Conservation (phyloP, 768 basidiomycete genomes). For the Galerina marginata region DNA sequence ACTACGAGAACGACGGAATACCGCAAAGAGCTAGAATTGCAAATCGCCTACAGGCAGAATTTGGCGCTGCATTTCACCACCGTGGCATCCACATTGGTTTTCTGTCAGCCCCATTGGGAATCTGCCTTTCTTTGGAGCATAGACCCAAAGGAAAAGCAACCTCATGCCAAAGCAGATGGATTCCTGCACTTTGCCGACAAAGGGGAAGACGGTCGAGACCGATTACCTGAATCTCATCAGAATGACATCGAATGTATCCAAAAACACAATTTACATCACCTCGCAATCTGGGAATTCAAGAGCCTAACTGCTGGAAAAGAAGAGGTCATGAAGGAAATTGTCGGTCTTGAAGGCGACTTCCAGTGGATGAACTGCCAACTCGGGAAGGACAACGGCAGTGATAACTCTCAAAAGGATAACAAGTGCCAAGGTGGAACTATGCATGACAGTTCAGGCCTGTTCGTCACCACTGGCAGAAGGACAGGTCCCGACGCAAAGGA, state of each 20-base stretch:
- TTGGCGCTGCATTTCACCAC: not conserved
- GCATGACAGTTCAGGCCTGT: not conserved
- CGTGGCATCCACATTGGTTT: not conserved
- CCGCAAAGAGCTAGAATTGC: too few species aligned
- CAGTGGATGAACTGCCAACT: not conserved
- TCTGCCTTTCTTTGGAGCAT: not conserved
- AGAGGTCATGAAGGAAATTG: not conserved
- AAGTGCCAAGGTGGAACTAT: not conserved
- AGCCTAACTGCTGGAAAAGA: not conserved
- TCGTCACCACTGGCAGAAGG: not conserved
- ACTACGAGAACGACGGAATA: too few species aligned
- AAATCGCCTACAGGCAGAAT: not conserved
- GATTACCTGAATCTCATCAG: too few species aligned
- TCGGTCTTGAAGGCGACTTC: not conserved
- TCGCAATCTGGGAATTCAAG: constrained; percentile 5
- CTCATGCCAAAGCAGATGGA: not conserved
- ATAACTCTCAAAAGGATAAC: too few species aligned
- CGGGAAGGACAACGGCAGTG: not conserved
- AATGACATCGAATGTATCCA: not conserved
- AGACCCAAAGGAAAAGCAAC: not conserved
- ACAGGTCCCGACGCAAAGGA: not conserved
- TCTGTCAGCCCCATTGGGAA: not conserved
- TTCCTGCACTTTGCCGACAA: not conserved
- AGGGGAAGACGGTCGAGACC: too few species aligned
- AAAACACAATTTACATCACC: not conserved